phyloP scores from a whole-genome alignment of 2,329 filamentous ascomycete genomes.

The Arthroderma uncinatum region DNA sequence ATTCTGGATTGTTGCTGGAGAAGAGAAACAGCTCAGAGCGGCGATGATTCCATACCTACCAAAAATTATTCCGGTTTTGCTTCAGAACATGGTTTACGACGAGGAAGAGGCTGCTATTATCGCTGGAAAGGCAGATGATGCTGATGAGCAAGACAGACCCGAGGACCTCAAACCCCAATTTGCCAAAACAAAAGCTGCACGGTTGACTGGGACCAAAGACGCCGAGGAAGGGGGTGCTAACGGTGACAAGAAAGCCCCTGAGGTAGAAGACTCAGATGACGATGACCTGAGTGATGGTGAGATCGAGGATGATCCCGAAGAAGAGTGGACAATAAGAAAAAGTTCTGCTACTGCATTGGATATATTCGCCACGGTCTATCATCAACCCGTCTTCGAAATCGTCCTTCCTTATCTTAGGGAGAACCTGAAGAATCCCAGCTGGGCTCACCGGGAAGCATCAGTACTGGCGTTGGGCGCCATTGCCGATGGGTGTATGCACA shows the following conservation, averaged over 20 bases:
- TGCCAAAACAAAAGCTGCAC: conserved; percentile 56
- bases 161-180: conserved; percentile 91
- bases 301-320: conserved; percentile 65
- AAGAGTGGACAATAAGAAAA: conserved; percentile 90
- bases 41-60: conserved; percentile 64
- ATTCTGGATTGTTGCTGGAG: conserved; percentile 91
- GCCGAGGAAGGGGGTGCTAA: conserved; percentile 29
- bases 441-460: conserved; percentile 86
- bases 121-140: conserved; percentile 76
- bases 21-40: conserved; percentile 69
- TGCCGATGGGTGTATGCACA: conserved; percentile 84
- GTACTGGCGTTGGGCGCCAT: conserved; percentile 91
- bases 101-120: conserved; percentile 83
- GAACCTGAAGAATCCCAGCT: conserved; percentile 78
- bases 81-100: conserved; percentile 93
- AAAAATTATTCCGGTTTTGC: conserved; percentile 78
- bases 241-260: conserved; percentile 40
- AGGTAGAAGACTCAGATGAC: conserved; percentile 48
- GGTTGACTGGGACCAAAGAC: conserved; percentile 44
- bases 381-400: conserved; percentile 74
- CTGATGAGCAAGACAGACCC: conserved; percentile 76
- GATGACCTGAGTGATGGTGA: conserved; percentile 82
- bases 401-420: conserved; percentile 87
- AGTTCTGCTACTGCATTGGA: conserved; percentile 93
- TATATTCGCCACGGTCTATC: conserved; percentile 84